Conservation (phyloP, 139 green algal genomes). For the Spirogloea muscicola region DNA sequence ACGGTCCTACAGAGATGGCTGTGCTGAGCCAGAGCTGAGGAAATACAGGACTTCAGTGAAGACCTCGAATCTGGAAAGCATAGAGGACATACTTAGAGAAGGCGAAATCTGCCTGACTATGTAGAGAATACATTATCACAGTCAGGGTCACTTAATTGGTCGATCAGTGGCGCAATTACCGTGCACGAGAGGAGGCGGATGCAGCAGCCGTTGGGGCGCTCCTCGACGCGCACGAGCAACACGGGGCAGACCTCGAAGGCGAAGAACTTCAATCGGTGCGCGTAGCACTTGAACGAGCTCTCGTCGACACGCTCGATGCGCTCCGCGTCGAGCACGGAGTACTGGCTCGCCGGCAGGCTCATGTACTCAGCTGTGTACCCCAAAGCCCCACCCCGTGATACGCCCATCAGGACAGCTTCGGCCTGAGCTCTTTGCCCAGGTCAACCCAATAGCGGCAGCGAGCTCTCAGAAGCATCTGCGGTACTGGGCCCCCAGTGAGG, state of each 20-base stretch:
- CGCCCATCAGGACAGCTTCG: not conserved
- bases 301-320: conserved; percentile 51
- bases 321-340: conserved; percentile 51
- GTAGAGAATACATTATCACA: too few relatives aligned
- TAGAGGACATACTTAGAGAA: too few relatives aligned
- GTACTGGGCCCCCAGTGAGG: not conserved
- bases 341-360: conserved; percentile 49
- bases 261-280: conserved; percentile 49
- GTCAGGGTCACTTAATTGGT: too few relatives aligned
- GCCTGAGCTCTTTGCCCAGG: not conserved
- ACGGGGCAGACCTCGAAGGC: conserved; percentile 42
- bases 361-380: conserved; percentile 52
- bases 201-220: conserved; percentile 37
- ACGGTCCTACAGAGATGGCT: too few relatives aligned
- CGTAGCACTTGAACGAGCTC: conserved; percentile 50
- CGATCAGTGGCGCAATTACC: conserved; percentile 17
- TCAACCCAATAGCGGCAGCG: not conserved
- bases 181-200: conserved; percentile 48
- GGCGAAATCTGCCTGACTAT: too few relatives aligned
- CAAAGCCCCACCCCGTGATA: not conserved
- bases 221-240: conserved; percentile 38
- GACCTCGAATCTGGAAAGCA: too few relatives aligned
- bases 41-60: too few relatives aligned
- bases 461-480: not conserved
- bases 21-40: too few relatives aligned